phyloP scores from a whole-genome alignment of 2,329 filamentous ascomycete genomes.

The Curvularia hawaiiensis region DNA sequence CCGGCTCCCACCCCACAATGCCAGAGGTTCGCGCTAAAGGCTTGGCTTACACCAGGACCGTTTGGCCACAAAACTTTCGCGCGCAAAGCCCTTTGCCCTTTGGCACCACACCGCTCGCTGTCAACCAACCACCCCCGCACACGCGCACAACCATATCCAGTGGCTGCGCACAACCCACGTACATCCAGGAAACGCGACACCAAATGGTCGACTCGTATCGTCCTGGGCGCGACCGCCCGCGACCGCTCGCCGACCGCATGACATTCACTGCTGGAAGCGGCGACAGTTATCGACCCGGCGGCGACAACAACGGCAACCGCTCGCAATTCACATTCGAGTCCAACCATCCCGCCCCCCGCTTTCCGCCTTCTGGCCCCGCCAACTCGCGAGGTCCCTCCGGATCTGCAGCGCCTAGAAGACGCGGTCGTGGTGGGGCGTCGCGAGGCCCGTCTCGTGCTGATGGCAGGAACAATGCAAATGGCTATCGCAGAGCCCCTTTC shows the following conservation, averaged over 20 bases:
- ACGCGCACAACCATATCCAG: conserved; percentile 6
- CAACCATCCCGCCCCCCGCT: conserved; percentile 34
- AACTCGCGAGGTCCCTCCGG: conserved; percentile 21
- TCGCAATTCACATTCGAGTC: conserved; percentile 45
- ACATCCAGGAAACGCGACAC: conserved; percentile 10
- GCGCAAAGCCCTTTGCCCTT: conserved; percentile 12
- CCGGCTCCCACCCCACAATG: conserved; percentile 11
- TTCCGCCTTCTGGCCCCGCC: conserved; percentile 35
- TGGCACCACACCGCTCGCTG: conserved; percentile 6
- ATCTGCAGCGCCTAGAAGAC: conserved; percentile 16
- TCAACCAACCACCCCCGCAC: conserved; percentile 12
- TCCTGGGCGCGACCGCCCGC: conserved; percentile 28
- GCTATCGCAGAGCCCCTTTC: conserved; percentile 23
- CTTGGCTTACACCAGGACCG: conserved; percentile 17
- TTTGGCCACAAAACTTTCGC: conserved; percentile 23
- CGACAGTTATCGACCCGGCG: conserved; percentile 35
- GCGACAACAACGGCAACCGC: conserved; percentile 21
- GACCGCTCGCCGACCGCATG: conserved; percentile 35
- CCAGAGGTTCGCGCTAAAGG: conserved; percentile 14
- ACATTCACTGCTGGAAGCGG: conserved; percentile 35
- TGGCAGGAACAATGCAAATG: conserved; percentile 27
- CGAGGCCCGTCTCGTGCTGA: conserved; percentile 20
- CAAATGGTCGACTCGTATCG: conserved; percentile 38
- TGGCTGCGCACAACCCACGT: conserved; percentile 1
- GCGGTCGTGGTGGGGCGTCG: conserved; percentile 25